A percentile compares a stretch with the other conserved stretches of the same genome.
These are phyloP conservation scores for Hyaloscypha finlandica DNA, from an alignment of 495 filamentous ascomycete species.

Conservation along the genomic window DNA sequence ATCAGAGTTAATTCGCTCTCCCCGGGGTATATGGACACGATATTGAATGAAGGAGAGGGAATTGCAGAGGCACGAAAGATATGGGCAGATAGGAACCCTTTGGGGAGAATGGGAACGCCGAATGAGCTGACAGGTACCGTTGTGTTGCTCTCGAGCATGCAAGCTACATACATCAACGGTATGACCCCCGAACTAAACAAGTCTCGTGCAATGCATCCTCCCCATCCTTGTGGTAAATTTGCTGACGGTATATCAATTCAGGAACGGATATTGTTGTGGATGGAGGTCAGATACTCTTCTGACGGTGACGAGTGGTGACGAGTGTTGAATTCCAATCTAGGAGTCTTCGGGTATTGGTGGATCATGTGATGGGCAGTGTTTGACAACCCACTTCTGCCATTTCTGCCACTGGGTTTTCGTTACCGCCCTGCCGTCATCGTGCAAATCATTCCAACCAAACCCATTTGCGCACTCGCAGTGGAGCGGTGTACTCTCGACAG, in stretches of 20 bases:
- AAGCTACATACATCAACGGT: constrained; percentile 70
- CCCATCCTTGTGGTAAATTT: not conserved
- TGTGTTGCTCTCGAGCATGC: constrained; percentile 62
- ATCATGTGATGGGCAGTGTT: constrained; percentile 31
- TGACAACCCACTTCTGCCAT: constrained; percentile 64
- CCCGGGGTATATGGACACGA: constrained; percentile 81
- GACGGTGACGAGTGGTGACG: not conserved
- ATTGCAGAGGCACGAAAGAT: constrained; percentile 53
- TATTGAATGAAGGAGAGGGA: constrained; percentile 68
- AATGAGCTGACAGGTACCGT: constrained; percentile 68
- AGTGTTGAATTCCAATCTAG: not conserved
- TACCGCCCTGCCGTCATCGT: constrained; percentile 58
- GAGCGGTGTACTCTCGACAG: not conserved
- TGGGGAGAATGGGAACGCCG: constrained; percentile 65
- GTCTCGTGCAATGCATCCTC: not conserved
- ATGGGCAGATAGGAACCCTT: constrained; percentile 65
- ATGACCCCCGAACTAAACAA: constrained; percentile 17
- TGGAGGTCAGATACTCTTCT: constrained; percentile 42
- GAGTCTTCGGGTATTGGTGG: not conserved
- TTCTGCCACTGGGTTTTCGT: constrained; percentile 53
- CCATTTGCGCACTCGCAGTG: constrained; percentile 34
- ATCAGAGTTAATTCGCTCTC: constrained; percentile 71
- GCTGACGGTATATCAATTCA: not conserved
- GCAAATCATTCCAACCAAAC: constrained; percentile 47
- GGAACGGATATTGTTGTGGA: constrained; percentile 41